These are phyloP conservation scores for Moelleriella libera DNA, from an alignment of 2,329 filamentous ascomycete genomes.

Conservation along the genomic window DNA sequence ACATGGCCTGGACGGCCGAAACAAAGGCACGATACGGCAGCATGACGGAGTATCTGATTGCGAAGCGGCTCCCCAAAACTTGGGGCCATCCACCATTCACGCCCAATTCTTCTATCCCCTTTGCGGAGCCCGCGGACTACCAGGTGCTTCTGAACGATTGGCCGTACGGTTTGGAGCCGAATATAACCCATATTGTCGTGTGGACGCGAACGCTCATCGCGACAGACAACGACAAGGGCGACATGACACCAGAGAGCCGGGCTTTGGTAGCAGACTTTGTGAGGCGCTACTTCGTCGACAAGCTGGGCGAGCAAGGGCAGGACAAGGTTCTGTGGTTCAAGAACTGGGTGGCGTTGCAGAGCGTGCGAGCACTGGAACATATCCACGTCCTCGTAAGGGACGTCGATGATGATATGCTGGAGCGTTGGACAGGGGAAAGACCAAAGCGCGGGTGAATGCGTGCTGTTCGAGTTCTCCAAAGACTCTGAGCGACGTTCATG, in stretches of 20 bases:
- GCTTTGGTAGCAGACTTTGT: slow-evolving; percentile 56
- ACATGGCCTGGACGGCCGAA: slow-evolving; percentile 62
- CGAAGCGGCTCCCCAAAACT: slow-evolving; percentile 48
- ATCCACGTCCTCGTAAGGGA: slow-evolving; percentile 62
- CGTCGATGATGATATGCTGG: slow-evolving; percentile 34
- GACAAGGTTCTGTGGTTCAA: slow-evolving; percentile 70
- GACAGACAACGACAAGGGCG: slow-evolving; percentile 54
- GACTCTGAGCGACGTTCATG: too few relatives aligned
- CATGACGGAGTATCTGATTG: slow-evolving; percentile 65
- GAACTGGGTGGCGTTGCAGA: slow-evolving; percentile 84
- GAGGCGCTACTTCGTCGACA: slow-evolving; percentile 49
- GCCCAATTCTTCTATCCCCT: slow-evolving; percentile 33
- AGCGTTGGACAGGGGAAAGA: slow-evolving; percentile 37
- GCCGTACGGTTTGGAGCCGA: slow-evolving; percentile 65
- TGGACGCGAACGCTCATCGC: slow-evolving; percentile 79
- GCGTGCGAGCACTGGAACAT: slow-evolving; percentile 75
- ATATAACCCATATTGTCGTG: slow-evolving; percentile 70
- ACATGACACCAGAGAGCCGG: slow-evolving; percentile 56
- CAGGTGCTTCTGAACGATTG: slow-evolving; percentile 79
- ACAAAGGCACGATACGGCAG: slow-evolving; percentile 63
- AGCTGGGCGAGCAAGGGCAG: slow-evolving; percentile 33
- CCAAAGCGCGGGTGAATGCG: slow-evolving; percentile 16
- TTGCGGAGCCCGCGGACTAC: slow-evolving; percentile 41
- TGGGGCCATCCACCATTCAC: slow-evolving; percentile 53
- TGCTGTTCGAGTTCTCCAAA: too few relatives aligned